Percentiles rank a stretch among this genome's conserved stretches.
These are phyloP conservation scores for Boletus patriciae DNA, from an alignment of 768 basidiomycete genomes.

Conservation along the genomic window DNA sequence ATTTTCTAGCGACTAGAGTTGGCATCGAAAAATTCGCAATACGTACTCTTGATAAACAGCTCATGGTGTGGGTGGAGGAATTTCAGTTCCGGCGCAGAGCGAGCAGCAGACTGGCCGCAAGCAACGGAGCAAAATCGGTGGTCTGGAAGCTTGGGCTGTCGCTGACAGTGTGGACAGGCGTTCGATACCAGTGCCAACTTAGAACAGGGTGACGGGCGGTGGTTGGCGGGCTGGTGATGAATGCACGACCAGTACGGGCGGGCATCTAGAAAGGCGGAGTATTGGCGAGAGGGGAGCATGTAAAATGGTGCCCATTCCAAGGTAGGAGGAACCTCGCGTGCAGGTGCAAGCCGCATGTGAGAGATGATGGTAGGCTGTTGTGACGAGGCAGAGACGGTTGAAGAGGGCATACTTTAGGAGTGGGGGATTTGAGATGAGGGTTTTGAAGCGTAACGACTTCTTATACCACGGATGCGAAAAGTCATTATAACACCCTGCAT, in stretches of 20 bases:
- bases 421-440: not conserved
- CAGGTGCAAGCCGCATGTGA: not conserved
- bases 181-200: not conserved
- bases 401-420: constrained; percentile 4
- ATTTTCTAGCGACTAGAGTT: no score
- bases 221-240: not conserved
- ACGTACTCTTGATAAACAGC: constrained; percentile 7
- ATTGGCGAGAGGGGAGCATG: not conserved
- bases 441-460: not conserved
- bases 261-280: not conserved
- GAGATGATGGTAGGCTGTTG: not conserved
- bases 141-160: constrained; percentile 12
- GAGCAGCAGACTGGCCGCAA: constrained; percentile 13
- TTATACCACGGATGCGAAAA: not conserved
- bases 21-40: no score
- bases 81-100: constrained; percentile 18
- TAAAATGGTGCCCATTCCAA: not conserved
- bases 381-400: not conserved
- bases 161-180: constrained; percentile 21
- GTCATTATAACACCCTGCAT: not conserved
- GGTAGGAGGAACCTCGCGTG: no score
- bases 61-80: constrained; percentile 11
- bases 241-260: not conserved
- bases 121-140: constrained; percentile 21
- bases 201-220: not conserved